Percentiles rank a stretch among this genome's conserved stretches.
Conservation (phyloP, 2,329 filamentous ascomycete genomes). For the Phoma herbarum region DNA sequence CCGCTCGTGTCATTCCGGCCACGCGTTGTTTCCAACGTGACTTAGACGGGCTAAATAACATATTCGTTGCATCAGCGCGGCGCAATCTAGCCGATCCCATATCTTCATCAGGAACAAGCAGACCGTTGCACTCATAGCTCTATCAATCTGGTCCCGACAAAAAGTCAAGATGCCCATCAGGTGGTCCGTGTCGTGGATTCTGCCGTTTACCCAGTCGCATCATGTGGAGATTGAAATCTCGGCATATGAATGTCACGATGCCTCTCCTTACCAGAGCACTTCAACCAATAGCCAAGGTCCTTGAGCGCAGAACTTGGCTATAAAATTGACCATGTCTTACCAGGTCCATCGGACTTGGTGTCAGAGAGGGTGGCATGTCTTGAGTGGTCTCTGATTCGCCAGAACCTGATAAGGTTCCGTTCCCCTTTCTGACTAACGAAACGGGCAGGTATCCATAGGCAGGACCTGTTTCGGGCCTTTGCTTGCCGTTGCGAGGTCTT, state of each 20-base stretch:
- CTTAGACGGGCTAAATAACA: neutral
- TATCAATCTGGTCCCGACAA: slow-evolving; percentile 11
- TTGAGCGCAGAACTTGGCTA: neutral
- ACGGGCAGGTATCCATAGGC: slow-evolving; percentile 17
- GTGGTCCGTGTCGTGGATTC: slow-evolving; percentile 14
- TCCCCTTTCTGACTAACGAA: slow-evolving; percentile 13
- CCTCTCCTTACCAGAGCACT: neutral
- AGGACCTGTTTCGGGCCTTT: slow-evolving; percentile 20
- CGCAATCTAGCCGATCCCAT: neutral
- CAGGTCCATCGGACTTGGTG: slow-evolving; percentile 1
- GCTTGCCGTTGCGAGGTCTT: slow-evolving; percentile 13
- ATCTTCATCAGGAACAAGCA: slow-evolving; percentile 5
- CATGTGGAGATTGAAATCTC: slow-evolving; percentile 15
- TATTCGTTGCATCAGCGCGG: slow-evolving; percentile 1
- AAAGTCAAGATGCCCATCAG: neutral
- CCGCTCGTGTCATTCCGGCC: neutral
- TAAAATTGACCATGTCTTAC: slow-evolving; percentile 2
- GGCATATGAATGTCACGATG: slow-evolving; percentile 3
- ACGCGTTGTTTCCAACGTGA: neutral
- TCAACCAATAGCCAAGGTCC: slow-evolving; percentile 3
- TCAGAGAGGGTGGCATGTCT: slow-evolving; percentile 19
- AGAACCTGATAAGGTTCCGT: slow-evolving; percentile 4
- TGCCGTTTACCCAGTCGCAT: slow-evolving; percentile 18
- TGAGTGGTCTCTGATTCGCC: slow-evolving; percentile 16
- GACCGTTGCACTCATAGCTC: slow-evolving; percentile 7